These are phyloP conservation scores for Xylariaceae sp. DNA, from an alignment of 2,329 filamentous ascomycete species.

Conservation along the genomic window DNA sequence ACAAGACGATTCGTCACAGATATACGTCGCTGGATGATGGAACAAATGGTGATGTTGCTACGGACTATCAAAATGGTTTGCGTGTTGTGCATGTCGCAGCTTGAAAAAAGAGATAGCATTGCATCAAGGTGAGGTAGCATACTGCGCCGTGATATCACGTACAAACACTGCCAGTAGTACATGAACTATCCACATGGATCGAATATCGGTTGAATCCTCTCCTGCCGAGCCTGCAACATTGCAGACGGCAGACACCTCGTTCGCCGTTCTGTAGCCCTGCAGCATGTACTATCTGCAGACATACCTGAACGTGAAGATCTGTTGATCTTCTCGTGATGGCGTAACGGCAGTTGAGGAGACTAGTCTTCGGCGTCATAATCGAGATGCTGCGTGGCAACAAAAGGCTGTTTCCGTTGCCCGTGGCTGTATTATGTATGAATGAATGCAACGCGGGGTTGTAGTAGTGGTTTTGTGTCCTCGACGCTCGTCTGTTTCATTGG, in stretches of 20 bases:
- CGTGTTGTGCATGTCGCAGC: too few species aligned
- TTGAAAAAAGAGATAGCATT: too few species aligned
- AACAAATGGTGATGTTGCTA: too few species aligned
- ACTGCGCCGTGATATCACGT: too few species aligned
- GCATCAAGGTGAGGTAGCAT: too few species aligned
- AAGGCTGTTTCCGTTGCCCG: background rate
- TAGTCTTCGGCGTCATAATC: background rate
- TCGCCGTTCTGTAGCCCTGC: background rate
- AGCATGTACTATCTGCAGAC: background rate
- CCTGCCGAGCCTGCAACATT: background rate
- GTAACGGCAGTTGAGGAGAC: background rate
- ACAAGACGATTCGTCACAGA: too few species aligned
- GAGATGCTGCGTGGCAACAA: background rate
- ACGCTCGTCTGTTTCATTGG: too few species aligned
- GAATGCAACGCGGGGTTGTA: background rate
- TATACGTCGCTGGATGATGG: too few species aligned
- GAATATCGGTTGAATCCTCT: background rate
- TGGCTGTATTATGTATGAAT: background rate
- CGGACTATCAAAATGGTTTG: too few species aligned
- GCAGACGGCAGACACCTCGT: background rate
- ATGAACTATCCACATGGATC: background rate
- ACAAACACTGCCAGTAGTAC: background rate
- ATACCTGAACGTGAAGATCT: background rate
- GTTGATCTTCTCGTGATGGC: background rate
- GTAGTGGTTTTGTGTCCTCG: background rate